A percentile compares a stretch with the other conserved stretches of the same genome.
These are phyloP conservation scores for Misopates orontium DNA, from an alignment of 257 asterid species.

Conservation along the genomic window DNA sequence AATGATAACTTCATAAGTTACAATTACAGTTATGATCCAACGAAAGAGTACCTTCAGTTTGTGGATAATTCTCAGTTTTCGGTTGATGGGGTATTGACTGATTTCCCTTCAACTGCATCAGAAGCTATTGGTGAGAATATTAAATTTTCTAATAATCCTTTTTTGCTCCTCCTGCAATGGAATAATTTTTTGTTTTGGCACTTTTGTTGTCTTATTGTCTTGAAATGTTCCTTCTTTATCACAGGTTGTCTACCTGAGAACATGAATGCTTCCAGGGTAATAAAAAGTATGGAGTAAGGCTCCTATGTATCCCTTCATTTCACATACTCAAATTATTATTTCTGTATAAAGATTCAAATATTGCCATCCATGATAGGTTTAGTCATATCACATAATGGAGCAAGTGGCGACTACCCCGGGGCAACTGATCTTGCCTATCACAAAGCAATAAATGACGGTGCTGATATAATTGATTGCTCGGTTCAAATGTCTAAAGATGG, in stretches of 20 bases:
- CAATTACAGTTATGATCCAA: slow-evolving; percentile 88
- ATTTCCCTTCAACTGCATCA: slow-evolving; percentile 84
- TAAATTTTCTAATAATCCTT: not conserved
- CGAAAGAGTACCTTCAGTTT: slow-evolving; percentile 67
- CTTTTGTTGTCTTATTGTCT: not conserved
- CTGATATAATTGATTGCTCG: slow-evolving; percentile 84
- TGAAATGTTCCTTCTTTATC: slow-evolving; percentile 14
- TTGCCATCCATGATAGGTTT: slow-evolving; percentile 32
- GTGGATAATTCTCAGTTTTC: slow-evolving; percentile 63
- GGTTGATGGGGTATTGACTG: slow-evolving; percentile 82
- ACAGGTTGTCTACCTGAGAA: slow-evolving; percentile 70
- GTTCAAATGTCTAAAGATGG: slow-evolving; percentile 93
- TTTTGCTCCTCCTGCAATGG: not conserved
- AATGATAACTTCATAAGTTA: slow-evolving; percentile 64
- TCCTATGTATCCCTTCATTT: not conserved
- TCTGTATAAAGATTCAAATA: not conserved
- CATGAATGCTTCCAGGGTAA: slow-evolving; percentile 51
- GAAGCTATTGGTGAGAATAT: slow-evolving; percentile 64
- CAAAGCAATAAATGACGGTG: slow-evolving; percentile 82
- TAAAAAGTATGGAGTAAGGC: slow-evolving; percentile 44
- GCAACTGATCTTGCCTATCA: slow-evolving; percentile 82
- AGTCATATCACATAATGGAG: slow-evolving; percentile 84
- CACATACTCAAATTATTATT: not conserved
- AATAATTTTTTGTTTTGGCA: too few species aligned
- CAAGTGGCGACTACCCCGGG: slow-evolving; percentile 89